These are phyloP conservation scores for Fusarium paranaense DNA, from an alignment of 2,329 filamentous ascomycete genomes.

Conservation along the genomic window DNA sequence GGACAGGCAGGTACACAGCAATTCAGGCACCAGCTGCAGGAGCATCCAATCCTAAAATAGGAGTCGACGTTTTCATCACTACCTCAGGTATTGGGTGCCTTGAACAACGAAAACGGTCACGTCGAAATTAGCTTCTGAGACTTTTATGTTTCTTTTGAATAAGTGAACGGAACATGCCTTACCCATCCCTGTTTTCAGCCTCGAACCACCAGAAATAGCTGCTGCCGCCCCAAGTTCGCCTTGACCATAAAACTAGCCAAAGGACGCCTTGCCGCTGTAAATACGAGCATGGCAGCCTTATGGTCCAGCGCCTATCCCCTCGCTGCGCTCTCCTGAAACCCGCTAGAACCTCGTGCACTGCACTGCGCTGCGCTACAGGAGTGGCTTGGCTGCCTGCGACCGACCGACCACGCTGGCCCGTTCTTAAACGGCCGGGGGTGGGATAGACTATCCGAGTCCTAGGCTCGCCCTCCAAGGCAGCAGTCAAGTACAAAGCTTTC, in stretches of 20 bases:
- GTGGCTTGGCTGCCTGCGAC: constrained; percentile 31
- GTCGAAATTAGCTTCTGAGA: neutral
- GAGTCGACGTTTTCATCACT: neutral
- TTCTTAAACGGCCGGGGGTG: constrained; percentile 20
- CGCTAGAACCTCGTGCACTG: constrained; percentile 26
- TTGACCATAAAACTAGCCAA: neutral
- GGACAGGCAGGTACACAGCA: neutral
- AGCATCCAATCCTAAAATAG: neutral
- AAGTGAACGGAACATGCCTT: neutral
- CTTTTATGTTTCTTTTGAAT: neutral
- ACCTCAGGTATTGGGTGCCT: neutral
- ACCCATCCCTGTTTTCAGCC: neutral
- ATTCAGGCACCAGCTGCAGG: constrained; percentile 8
- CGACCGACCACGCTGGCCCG: constrained; percentile 30
- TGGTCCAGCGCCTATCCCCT: constrained; percentile 3
- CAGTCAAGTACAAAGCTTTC: constrained; percentile 42
- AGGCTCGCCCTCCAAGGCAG: constrained; percentile 37
- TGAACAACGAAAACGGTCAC: neutral
- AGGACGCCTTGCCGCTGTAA: neutral
- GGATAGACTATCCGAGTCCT: constrained; percentile 22
- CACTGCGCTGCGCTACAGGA: constrained; percentile 8
- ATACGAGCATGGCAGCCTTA: constrained; percentile 4
- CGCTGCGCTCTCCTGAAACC: constrained; percentile 32
- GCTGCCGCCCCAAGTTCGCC: neutral
- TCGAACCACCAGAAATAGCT: neutral